Conservation (phyloP, 805 yeast genomes). For the Saturnispora gosingensis region DNA sequence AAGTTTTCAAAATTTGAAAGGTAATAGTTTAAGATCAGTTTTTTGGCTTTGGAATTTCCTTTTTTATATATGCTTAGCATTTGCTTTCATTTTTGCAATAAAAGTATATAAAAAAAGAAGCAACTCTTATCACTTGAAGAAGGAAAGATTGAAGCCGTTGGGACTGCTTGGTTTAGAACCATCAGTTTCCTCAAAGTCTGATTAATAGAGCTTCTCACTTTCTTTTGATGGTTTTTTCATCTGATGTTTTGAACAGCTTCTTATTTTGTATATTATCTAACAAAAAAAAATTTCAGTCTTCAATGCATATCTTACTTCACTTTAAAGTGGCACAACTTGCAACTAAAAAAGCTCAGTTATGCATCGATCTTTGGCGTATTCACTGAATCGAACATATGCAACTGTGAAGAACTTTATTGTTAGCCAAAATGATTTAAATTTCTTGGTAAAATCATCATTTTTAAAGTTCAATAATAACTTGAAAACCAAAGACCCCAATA, state of each 20-base stretch:
- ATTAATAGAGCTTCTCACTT: slow-evolving; percentile 3
- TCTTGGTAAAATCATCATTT: slow-evolving; percentile 9
- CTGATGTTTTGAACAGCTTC: background rate
- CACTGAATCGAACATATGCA: background rate
- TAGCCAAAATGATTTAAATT: background rate
- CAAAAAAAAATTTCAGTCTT: background rate
- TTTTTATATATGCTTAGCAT: background rate
- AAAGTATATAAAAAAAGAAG: background rate
- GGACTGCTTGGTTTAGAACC: slow-evolving; percentile 15
- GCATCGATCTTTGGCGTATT: background rate
- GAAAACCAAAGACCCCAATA: background rate
- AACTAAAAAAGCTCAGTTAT: background rate
- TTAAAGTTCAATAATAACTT: slow-evolving; percentile 10
- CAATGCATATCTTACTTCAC: background rate
- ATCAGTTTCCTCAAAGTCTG: slow-evolving; percentile 10
- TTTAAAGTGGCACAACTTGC: background rate
- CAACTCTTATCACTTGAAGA: background rate
- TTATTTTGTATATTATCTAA: background rate
- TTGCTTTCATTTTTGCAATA: background rate
- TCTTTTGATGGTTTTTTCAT: background rate
- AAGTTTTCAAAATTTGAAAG: slow-evolving; percentile 5
- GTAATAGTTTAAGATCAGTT: background rate
- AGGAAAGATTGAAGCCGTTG: slow-evolving; percentile 12
- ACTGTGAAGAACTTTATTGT: background rate
- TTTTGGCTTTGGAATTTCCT: slow-evolving; percentile 1